A percentile compares a stretch with the other conserved stretches of the same genome.
phyloP scores from a whole-genome alignment of 2,329 filamentous ascomycete genomes.

The Aspergillus fumigatus region DNA sequence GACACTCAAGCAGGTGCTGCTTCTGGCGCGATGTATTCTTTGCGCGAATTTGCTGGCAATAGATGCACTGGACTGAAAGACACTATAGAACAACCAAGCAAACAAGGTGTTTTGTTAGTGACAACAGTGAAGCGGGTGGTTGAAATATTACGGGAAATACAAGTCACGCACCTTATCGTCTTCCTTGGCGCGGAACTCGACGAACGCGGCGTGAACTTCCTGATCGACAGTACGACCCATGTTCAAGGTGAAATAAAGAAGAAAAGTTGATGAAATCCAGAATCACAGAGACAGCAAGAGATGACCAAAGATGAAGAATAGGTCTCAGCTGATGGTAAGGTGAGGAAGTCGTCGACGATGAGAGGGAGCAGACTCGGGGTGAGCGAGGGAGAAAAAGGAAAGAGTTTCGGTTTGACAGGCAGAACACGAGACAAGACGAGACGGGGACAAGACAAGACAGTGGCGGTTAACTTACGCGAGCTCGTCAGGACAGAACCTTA shows the following conservation, averaged over 20 bases:
- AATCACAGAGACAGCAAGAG: slow-evolving; percentile 4
- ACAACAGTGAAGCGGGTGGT: slow-evolving; percentile 23
- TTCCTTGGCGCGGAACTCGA: slow-evolving; percentile 52
- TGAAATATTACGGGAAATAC: slow-evolving; percentile 42
- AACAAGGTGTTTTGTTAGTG: slow-evolving; percentile 32
- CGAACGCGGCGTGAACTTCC: slow-evolving; percentile 50
- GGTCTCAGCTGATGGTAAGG: slow-evolving; percentile 1
- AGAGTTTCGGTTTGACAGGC: slow-evolving; percentile 8
- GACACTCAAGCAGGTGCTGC: slow-evolving; percentile 48
- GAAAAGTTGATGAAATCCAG: slow-evolving; percentile 21
- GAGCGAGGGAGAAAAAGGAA: slow-evolving; percentile 14
- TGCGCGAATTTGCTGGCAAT: slow-evolving; percentile 50
- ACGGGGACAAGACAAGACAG: slow-evolving; percentile 21
- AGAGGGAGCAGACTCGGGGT: slow-evolving; percentile 14
- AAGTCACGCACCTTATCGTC: slow-evolving; percentile 45
- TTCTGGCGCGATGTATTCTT: slow-evolving; percentile 52
- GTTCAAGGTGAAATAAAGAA: slow-evolving; percentile 22
- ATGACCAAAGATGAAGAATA: slow-evolving; percentile 9
- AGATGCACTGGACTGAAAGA: slow-evolving; percentile 51
- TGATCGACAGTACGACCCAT: slow-evolving; percentile 51
- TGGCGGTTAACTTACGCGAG: slow-evolving; percentile 27
- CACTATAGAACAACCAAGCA: slow-evolving; percentile 33
- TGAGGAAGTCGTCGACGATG: slow-evolving; percentile 10
- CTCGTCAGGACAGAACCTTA: slow-evolving; percentile 18
- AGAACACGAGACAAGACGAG: slow-evolving; percentile 17